Base-by-base conservation (phyloP, 805 yeast species). In the Candida broadrunensis region DNA sequence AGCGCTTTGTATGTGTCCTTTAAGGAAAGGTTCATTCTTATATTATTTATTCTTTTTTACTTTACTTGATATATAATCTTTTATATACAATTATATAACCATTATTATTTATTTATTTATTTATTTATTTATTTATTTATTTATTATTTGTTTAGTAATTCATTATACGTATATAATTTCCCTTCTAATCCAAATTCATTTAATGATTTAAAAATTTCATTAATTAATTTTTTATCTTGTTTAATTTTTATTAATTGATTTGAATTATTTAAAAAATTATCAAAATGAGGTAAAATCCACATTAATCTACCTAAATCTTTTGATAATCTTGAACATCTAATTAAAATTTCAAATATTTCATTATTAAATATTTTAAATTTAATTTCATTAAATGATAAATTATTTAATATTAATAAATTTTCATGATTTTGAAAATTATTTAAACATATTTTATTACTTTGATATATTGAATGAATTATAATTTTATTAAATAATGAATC, bases 211-310 rank as follows among this genome's bases (percentile, higher is more conserved):
- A 49, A 52, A 11, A 60, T 53, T 11, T 45, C 47, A 17, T 38
- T 21, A 13, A 55, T 45, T 36, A 61, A 44, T 31, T 47, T 49
- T 13, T 41, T 16, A 41, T 52, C 57, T 17, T 37, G 13, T 11
- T 18, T 15, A 9, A 29, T 18, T 29, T 36, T 9, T 26, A 39
- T 32, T 13, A 33, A n/a, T 26, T 38, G 24, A 33, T 19, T n/a
- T 30, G 42, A 26, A 7, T 26, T n/a, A 23, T 33, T 35, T 29
- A 54, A 18, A 42, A 29, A 61, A 13, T 43, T 35, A 42, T 65
- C 69, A 32, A 65, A 48, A 41, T 61, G 56, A 3, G 69, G 70
- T n/a, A 59, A 49, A 15, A 63, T 37, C 70, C 70, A 65, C 55
- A 63, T 49, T 21, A 63, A 45, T 31, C 70, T 43, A 3, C 69